These are phyloP conservation scores for Sicyos baderoa DNA, from an alignment of 306 rosid genomes.

Conservation along the genomic window DNA sequence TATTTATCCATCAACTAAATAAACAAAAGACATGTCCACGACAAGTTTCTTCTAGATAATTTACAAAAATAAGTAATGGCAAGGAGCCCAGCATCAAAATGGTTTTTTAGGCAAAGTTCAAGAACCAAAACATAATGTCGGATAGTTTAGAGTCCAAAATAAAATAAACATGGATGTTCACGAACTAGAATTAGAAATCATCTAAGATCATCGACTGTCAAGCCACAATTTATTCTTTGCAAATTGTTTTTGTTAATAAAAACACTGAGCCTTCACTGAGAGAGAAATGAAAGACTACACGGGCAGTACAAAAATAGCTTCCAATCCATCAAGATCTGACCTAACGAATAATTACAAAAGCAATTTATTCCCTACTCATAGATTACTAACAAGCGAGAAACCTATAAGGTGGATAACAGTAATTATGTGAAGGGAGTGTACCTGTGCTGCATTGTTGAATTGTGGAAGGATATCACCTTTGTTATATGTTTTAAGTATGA, in stretches of 20 bases:
- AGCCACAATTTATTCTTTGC: background rate
- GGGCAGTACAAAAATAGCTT: too few species aligned
- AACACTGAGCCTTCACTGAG: too few species aligned
- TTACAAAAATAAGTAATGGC: background rate
- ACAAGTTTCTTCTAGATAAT: too few species aligned
- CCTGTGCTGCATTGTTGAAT: constrained; percentile 92
- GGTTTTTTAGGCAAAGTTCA: background rate
- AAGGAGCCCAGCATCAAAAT: background rate
- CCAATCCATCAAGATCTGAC: too few species aligned
- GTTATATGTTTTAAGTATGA: constrained; percentile 45
- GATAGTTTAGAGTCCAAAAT: background rate
- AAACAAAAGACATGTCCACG: background rate
- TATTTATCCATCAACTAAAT: too few species aligned
- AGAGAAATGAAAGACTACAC: too few species aligned
- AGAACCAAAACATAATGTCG: background rate
- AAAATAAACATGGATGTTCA: background rate
- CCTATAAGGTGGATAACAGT: background rate
- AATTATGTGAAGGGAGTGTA: constrained; percentile 1
- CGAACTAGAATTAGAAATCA: background rate
- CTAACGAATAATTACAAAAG: too few species aligned
- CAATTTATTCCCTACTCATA: too few species aligned
- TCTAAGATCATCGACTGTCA: background rate
- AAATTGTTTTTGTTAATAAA: too few species aligned
- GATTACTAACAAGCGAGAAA: background rate
- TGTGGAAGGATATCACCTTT: constrained; percentile 73